A percentile compares a stretch with the other conserved stretches of the same genome.
Evolutionary conservation across 228 moss, liverwort and hornwort species (phyloP).

Genomic region (Sphagnum magellanicum): DNA sequence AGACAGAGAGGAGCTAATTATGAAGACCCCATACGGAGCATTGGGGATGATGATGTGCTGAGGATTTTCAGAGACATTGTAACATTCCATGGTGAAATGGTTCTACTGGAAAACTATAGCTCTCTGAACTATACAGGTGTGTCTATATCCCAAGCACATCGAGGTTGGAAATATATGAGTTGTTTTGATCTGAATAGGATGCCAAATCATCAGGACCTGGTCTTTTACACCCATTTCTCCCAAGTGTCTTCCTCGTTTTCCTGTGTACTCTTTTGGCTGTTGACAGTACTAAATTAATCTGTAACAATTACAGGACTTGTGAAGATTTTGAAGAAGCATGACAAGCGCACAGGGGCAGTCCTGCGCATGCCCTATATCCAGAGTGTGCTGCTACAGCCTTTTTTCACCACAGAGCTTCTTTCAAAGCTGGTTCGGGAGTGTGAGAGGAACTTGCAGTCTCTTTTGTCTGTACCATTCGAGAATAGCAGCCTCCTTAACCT

Average conservation of each 20-base stretch:
- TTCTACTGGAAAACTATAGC: slow-evolving; percentile 82
- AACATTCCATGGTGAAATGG: slow-evolving; percentile 96
- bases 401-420: slow-evolving; percentile 76
- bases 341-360: slow-evolving; percentile 69
- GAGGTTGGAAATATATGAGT: too few relatives aligned
- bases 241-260: too few relatives aligned
- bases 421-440: slow-evolving; percentile 73
- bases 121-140: slow-evolving; percentile 87
- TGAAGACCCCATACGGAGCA: slow-evolving; percentile 15
- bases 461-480: slow-evolving; percentile 41
- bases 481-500: slow-evolving; percentile 25
- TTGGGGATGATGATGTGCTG: slow-evolving; percentile 52
- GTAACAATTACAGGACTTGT: slow-evolving; percentile 37
- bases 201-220: too few relatives aligned
- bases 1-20: slow-evolving; percentile 27
- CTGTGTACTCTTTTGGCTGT: too few relatives aligned
- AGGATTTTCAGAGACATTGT: slow-evolving; percentile 65
- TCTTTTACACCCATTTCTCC: too few relatives aligned
- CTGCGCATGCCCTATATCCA: slow-evolving; percentile 70
- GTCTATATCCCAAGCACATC: too few relatives aligned
- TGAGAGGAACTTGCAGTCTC: slow-evolving; percentile 45
- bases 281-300: too few relatives aligned
- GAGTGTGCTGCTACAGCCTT: slow-evolving; percentile 86
- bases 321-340: slow-evolving; percentile 97
- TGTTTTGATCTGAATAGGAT: too few relatives aligned